A percentile compares a stretch with the other conserved stretches of the same genome.
Evolutionary conservation across 306 rosid species (phyloP).

Genomic region (Acacia melanoxylon): DNA sequence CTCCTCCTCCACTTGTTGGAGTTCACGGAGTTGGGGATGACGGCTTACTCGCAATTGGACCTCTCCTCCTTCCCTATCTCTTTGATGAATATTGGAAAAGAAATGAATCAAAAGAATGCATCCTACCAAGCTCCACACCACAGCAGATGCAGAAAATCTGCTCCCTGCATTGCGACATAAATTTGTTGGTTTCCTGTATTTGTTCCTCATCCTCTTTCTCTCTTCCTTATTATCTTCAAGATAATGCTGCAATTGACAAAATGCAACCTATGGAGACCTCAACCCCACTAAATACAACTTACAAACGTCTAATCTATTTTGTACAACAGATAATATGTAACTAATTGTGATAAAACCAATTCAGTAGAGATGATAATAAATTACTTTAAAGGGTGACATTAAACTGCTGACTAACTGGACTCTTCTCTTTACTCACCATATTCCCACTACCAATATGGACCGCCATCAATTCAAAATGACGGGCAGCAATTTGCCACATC

Average conservation of each 20-base stretch:
- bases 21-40: constrained; percentile 64
- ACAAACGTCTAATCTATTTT: constrained; percentile 23
- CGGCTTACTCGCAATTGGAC: constrained; percentile 39
- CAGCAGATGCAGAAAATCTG: constrained; percentile 58
- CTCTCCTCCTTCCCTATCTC: constrained; percentile 38
- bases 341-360: background rate
- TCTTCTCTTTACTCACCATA: background rate
- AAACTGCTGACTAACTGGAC: background rate
- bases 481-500: background rate
- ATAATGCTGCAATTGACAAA: constrained; percentile 70
- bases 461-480: background rate
- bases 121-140: constrained; percentile 76
- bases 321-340: background rate
- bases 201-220: constrained; percentile 79
- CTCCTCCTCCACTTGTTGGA: constrained; percentile 71
- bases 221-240: constrained; percentile 59
- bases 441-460: background rate
- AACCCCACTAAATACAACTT: constrained; percentile 45
- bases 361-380: background rate
- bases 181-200: constrained; percentile 74
- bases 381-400: background rate
- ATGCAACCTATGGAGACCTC: constrained; percentile 57
- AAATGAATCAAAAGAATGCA: constrained; percentile 64
- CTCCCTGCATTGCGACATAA: constrained; percentile 82
- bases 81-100: constrained; percentile 45